Percentiles rank a stretch among this genome's conserved stretches.
Evolutionary conservation across 2,329 filamentous ascomycete genomes (phyloP).

Genomic region (Trichoderma citrinoviride): DNA sequence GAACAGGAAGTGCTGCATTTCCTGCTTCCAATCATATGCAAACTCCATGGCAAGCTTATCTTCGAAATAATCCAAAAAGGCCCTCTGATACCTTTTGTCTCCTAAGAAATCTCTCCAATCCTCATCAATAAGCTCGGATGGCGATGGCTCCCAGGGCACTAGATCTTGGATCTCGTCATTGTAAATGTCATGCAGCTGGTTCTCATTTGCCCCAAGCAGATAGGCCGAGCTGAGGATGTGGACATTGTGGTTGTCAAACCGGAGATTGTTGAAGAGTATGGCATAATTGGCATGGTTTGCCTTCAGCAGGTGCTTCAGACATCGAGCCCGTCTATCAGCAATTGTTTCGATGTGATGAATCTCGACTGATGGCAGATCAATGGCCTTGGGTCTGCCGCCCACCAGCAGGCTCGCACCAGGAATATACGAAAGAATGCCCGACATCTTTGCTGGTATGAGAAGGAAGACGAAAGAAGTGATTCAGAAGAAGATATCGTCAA

Average conservation of each 20-base stretch:
- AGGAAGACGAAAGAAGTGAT: not conserved
- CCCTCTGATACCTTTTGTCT: slow-evolving; percentile 76
- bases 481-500: too few species aligned
- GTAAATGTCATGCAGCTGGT: slow-evolving; percentile 77
- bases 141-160: slow-evolving; percentile 79
- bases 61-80: slow-evolving; percentile 93
- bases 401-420: slow-evolving; percentile 32
- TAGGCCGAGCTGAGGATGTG: slow-evolving; percentile 85
- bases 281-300: slow-evolving; percentile 90
- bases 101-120: slow-evolving; percentile 89
- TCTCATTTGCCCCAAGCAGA: slow-evolving; percentile 70
- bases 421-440: slow-evolving; percentile 37
- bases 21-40: slow-evolving; percentile 79
- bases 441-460: slow-evolving; percentile 28
- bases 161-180: slow-evolving; percentile 69
- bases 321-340: slow-evolving; percentile 73
- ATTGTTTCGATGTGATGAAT: slow-evolving; percentile 77
- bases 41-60: slow-evolving; percentile 73
- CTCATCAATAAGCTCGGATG: slow-evolving; percentile 73
- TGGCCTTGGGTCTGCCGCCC: slow-evolving; percentile 36
- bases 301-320: slow-evolving; percentile 85
- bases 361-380: slow-evolving; percentile 64
- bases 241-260: slow-evolving; percentile 79
- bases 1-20: slow-evolving; percentile 75
- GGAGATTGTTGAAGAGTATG: slow-evolving; percentile 71